Evolutionary conservation across 2,329 filamentous ascomycete genomes (phyloP), one percentile per base, ranked within the genome.

Genomic region (Xylaria sp.): DNA sequence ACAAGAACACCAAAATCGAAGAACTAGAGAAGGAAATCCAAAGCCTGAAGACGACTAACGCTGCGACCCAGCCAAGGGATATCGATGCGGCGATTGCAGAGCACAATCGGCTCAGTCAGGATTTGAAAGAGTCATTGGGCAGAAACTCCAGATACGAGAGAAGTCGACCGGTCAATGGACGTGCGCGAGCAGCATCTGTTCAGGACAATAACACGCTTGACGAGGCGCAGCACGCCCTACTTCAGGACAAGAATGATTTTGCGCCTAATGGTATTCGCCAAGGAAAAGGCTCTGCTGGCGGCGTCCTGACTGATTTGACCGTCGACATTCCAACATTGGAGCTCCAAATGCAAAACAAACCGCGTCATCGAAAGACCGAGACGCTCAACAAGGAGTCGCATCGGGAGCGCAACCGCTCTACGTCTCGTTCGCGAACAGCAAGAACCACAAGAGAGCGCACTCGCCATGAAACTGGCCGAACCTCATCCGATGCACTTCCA

Each of bases 1-100:
- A 79, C 63, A 83, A 83, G 58, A 82, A 85, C 60, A 75, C 77
- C 46, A 83, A 83, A 70, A 83, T 86, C 60, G 73, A 78, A 7
- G 77, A 81, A 49, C 76, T 87, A 6, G 82, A 81, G 70, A 80
- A 79, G 64, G 79, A 83, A 63, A 70, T 84, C 46, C 76, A 75
- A 59, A 71, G 71, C 0, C 71, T 84, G 2, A 80, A 80, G 66
- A 67, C 62, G 9, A 65, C 64, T 8, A 60, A 66, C 42, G 11
- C 62, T 47, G 63, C 63, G 6, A 62, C 54, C 3, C 62, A 23
- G 10, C 53, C 59, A 1, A 60, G 63, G 39, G 42, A 51, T 30
- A 30, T 67, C 3, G 61, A 64, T 30, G 55, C 60, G 6, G 61
- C 59, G 4, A 55, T 66, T 46, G 57, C 58, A 18, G 48, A 64